Base-by-base conservation (phyloP, 2,329 filamentous ascomycete genomes). In the Harringtonia lauricola region DNA sequence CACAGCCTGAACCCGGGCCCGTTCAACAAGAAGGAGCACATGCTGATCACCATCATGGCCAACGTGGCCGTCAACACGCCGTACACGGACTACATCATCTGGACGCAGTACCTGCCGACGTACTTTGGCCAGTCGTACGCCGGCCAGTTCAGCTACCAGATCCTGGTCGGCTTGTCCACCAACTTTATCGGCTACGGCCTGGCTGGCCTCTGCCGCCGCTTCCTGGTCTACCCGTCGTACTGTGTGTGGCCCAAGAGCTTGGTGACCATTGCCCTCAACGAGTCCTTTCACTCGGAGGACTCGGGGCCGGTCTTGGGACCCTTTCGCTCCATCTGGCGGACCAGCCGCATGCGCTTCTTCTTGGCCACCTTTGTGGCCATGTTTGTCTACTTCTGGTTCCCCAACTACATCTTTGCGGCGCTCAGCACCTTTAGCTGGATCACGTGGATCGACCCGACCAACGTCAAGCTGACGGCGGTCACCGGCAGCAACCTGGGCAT, bases 1-100 rank as follows among this genome's bases (percentile, higher is more conserved):
- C 66, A 72, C 53, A 67, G 64, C 7, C 62, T 75, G 15, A 76
- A 76, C 51, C 72, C 74, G 0, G 72, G 72, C 0, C 69, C 67
- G 3, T 78, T 78, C 54, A 71, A 70, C 42, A 70, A 70, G 52
- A 79, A 79, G 58, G 74, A 79, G 56, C 74, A 79, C 52, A 67
- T 75, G 64, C 58, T 77, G 41, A 69, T 76, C 47, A 67, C 70
- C 34, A 74, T 76, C 56, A 75, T 76, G 70, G 74, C 79, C 42
- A 79, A 81, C 55, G 71, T 72, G n/a, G 67, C 68, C n/a, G 64
- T 61, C 51, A 62, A 59, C 18, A 53, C 62, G 14, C 70, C 70
- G 0, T 73, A 73, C 51, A 71, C 70, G 1, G 59, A 66, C 53
- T 65, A 67, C 47, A 67, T 73, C 39, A 62, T 73, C 40, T 72